phyloP scores from a whole-genome alignment of 1,284 basidiomycete species.

The Irpex rosettiformis region DNA sequence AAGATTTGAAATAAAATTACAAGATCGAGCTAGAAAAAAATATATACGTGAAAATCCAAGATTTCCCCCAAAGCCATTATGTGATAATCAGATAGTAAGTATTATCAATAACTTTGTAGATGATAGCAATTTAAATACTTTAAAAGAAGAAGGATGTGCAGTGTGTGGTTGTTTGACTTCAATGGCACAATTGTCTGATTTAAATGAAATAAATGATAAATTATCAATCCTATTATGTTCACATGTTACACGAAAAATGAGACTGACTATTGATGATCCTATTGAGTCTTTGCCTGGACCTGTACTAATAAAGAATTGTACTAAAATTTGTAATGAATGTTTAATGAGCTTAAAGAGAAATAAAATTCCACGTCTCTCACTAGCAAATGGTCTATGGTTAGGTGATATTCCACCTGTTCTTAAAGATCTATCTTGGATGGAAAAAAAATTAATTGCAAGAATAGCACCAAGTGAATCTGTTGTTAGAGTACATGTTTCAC shows the following conservation, averaged over 20 bases:
- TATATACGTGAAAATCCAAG: no score
- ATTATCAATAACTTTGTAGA: not conserved
- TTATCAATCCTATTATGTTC: not conserved
- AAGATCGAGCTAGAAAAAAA: no score
- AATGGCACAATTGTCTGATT: not conserved
- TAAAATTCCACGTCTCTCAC: slow-evolving; percentile 22
- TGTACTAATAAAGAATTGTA: slow-evolving; percentile 2
- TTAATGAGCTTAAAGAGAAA: slow-evolving; percentile 7
- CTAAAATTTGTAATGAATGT: slow-evolving; percentile 6
- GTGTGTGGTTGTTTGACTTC: slow-evolving; percentile 10
- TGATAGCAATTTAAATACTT: not conserved
- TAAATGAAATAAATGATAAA: not conserved
- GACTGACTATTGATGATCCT: not conserved
- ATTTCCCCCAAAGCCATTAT: not conserved
- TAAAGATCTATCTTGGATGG: slow-evolving; percentile 25
- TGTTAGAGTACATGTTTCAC: not conserved
- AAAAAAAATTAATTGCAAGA: slow-evolving; percentile 26
- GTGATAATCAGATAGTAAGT: no score
- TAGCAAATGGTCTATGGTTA: slow-evolving; percentile 37
- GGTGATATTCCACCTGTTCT: slow-evolving; percentile 32
- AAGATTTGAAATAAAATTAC: no score
- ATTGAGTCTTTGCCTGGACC: slow-evolving; percentile 6
- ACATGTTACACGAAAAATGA: not conserved
- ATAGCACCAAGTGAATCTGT: not conserved
- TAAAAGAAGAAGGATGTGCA: slow-evolving; percentile 11